phyloP scores from a whole-genome alignment of 768 basidiomycete genomes.

The Leccinum ochraceum region DNA sequence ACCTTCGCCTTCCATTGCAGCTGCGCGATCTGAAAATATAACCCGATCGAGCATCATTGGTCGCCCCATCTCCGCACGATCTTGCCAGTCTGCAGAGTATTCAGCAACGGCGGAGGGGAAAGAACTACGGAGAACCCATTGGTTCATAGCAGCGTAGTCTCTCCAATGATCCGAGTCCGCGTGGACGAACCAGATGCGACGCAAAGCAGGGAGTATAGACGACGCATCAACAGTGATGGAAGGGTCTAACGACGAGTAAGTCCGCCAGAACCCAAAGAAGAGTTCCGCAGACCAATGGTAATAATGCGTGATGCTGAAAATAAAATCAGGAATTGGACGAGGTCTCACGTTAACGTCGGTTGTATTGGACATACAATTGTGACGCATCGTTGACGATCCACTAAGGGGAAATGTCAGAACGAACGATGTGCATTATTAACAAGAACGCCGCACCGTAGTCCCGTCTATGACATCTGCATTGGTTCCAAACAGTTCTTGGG shows the following conservation, averaged over 20 bases:
- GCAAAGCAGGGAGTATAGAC: conserved; percentile 70
- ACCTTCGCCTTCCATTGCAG: conserved; percentile 71
- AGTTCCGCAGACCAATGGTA: conserved; percentile 94
- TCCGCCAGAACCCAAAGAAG: conserved; percentile 90
- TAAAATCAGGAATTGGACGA: neutral
- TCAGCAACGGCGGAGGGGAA: conserved; percentile 84
- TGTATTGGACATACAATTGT: conserved; percentile 67
- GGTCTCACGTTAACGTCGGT: neutral
- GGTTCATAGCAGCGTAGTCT: conserved; percentile 90
- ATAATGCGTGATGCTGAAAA: conserved; percentile 78
- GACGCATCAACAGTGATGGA: conserved; percentile 63
- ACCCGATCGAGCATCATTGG: conserved; percentile 87
- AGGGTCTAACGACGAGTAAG: conserved; percentile 81
- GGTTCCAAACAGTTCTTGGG: conserved; percentile 66
- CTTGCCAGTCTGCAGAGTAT: conserved; percentile 81
- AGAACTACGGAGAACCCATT: conserved; percentile 75
- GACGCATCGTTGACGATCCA: conserved; percentile 83
- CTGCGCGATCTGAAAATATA: conserved; percentile 82
- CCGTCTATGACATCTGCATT: conserved; percentile 79
- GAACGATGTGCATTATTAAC: neutral
- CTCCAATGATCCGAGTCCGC: conserved; percentile 80
- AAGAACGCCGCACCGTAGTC: conserved; percentile 52
- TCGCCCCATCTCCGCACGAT: conserved; percentile 67
- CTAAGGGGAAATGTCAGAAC: conserved; percentile 35
- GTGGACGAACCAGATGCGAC: conserved; percentile 76